Conservation (phyloP, 148 eudicot genomes). For the Salicornia ramosissima region DNA sequence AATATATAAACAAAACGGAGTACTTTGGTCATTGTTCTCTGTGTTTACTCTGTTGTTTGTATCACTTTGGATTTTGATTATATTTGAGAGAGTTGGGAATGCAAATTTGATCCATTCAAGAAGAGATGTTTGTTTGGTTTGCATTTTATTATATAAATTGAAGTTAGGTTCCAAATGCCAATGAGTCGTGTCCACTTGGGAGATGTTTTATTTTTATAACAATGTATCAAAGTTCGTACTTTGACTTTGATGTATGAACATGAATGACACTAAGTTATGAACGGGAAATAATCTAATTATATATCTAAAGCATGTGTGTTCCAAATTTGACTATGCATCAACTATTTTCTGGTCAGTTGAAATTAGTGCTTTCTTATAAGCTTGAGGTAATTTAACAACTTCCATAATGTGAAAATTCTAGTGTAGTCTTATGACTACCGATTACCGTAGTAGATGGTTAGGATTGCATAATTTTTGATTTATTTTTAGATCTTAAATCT, state of each 20-base stretch:
- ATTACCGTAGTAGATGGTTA: no score
- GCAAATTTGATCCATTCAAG: conserved; percentile 23
- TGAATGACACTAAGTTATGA: neutral
- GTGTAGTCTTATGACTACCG: no score
- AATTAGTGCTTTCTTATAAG: no score
- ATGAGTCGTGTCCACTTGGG: conserved; percentile 12
- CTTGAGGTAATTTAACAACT: no score
- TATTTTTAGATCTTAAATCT: no score
- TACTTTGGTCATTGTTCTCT: conserved; percentile 21
- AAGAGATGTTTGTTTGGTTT: conserved; percentile 31
- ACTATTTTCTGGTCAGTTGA: no score
- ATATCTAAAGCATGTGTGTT: no score
- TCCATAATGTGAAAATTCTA: no score
- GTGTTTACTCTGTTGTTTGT: conserved; percentile 31
- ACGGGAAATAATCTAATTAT: no score
- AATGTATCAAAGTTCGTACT: neutral
- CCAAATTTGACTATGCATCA: no score
- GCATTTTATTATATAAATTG: neutral
- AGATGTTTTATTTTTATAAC: neutral
- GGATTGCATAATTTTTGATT: no score
- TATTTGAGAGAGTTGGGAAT: conserved; percentile 29
- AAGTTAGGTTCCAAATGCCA: neutral
- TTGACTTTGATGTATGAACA: conserved; percentile 16
- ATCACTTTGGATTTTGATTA: conserved; percentile 14
- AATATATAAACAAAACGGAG: no score